These are phyloP conservation scores for Mycena galopus DNA, from an alignment of 768 basidiomycete genomes.

Conservation along the genomic window DNA sequence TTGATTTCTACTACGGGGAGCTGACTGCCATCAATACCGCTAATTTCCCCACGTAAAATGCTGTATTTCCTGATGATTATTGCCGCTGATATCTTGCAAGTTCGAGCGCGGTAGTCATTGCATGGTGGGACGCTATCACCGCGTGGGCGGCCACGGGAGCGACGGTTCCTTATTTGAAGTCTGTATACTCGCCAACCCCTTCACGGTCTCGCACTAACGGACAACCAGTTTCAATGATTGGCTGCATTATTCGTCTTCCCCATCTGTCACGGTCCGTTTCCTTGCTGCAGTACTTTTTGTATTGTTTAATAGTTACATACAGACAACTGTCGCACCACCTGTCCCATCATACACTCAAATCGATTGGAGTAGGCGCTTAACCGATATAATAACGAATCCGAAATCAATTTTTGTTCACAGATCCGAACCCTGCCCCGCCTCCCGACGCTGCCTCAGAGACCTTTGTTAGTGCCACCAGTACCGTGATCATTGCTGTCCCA, in stretches of 20 bases:
- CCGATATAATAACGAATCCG: background rate
- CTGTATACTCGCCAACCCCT: background rate
- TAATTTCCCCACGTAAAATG: slow-evolving; percentile 23
- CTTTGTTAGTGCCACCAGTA: slow-evolving; percentile 1
- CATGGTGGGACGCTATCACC: slow-evolving; percentile 17
- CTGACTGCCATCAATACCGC: slow-evolving; percentile 21
- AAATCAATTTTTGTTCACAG: background rate
- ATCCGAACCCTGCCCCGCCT: slow-evolving; percentile 20
- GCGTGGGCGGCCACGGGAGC: slow-evolving; percentile 29
- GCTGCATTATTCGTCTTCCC: slow-evolving; percentile 30
- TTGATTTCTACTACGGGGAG: slow-evolving; percentile 37
- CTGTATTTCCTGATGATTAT: background rate
- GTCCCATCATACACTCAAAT: slow-evolving; percentile 6
- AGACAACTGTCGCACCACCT: slow-evolving; percentile 11
- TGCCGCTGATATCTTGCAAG: background rate
- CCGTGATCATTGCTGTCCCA: slow-evolving; percentile 5
- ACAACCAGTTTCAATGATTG: slow-evolving; percentile 27
- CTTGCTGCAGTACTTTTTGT: background rate
- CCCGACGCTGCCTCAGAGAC: slow-evolving; percentile 14
- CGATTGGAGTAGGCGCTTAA: slow-evolving; percentile 14
- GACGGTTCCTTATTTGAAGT: slow-evolving; percentile 30
- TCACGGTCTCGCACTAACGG: background rate
- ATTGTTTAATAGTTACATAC: too few relatives aligned
- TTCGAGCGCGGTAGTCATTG: slow-evolving; percentile 12
- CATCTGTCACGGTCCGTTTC: background rate